phyloP scores from a whole-genome alignment of 495 filamentous ascomycete genomes.

The Podospora comata region DNA sequence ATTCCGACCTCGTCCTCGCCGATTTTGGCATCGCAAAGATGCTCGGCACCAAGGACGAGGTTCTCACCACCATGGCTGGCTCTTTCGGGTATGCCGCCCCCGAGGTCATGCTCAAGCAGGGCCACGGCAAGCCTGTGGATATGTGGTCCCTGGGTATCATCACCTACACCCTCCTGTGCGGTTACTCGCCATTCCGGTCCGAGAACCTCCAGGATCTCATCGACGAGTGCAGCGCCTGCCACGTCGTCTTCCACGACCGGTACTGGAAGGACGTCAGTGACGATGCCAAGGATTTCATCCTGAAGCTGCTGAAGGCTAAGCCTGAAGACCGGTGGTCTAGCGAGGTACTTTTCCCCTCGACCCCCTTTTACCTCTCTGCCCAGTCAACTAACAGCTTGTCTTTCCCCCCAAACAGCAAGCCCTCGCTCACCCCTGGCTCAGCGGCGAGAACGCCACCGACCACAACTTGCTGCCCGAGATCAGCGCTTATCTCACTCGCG shows the following conservation, averaged over 20 bases:
- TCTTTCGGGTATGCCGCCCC: conserved; percentile 98
- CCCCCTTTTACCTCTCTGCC: not conserved
- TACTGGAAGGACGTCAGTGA: conserved; percentile 98
- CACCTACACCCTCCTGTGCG: conserved; percentile 98
- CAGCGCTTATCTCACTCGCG: conserved; percentile 86
- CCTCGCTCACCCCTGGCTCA: conserved; percentile 84
- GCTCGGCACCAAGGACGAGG: conserved; percentile 83
- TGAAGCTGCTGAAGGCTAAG: conserved; percentile 71
- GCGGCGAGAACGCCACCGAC: conserved; percentile 82
- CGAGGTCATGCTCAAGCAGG: conserved; percentile 96
- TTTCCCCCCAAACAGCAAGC: conserved; percentile 54
- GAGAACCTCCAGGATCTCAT: conserved; percentile 92
- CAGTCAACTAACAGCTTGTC: conserved; percentile 14
- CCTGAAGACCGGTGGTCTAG: conserved; percentile 76
- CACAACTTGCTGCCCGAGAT: conserved; percentile 97
- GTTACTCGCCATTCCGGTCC: conserved; percentile 95
- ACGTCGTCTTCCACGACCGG: conserved; percentile 93
- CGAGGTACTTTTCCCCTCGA: conserved; percentile 49
- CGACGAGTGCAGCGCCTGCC: conserved; percentile 86
- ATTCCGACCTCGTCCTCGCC: conserved; percentile 87
- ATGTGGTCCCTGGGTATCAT: conserved; percentile 99
- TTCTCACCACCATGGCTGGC: conserved; percentile 96
- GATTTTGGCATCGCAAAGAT: conserved; percentile 99
- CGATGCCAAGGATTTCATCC: conserved; percentile 95
- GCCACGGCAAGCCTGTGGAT: conserved; percentile 98